Evolutionary conservation across 257 asterid species (phyloP).

Genomic region (Solanum appendiculatum): DNA sequence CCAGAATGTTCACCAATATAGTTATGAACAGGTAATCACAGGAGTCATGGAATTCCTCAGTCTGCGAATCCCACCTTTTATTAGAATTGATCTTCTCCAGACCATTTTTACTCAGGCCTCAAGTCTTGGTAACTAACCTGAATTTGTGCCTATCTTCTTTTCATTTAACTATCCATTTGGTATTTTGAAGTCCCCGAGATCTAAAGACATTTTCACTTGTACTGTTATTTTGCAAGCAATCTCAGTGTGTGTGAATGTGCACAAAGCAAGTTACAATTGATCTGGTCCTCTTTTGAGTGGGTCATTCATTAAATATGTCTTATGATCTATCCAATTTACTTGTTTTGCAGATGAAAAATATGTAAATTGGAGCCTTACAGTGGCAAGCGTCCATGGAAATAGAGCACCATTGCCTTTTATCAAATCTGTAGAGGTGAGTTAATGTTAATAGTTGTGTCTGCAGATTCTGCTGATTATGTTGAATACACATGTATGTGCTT

Average conservation of each 20-base stretch:
- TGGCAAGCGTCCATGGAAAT: conserved; percentile 84
- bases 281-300: not conserved
- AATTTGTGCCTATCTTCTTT: not conserved
- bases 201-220: not conserved
- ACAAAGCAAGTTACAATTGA: not conserved
- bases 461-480: not conserved
- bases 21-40: conserved; percentile 57
- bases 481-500: not conserved
- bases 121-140: conserved; percentile 54
- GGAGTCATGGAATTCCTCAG: conserved; percentile 67
- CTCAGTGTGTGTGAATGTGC: not conserved
- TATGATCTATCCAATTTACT: not conserved
- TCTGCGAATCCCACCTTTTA: conserved; percentile 65
- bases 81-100: conserved; percentile 79
- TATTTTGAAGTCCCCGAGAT: not conserved
- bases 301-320: not conserved
- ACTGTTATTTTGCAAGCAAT: not conserved
- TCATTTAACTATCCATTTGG: conserved; percentile 1
- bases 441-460: not conserved
- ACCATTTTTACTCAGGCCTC: conserved; percentile 58
- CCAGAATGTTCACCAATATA: conserved; percentile 15
- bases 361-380: conserved; percentile 79
- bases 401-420: conserved; percentile 83
- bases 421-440: conserved; percentile 65
- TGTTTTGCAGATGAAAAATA: conserved; percentile 56